Conservation (phyloP, 345 rosid genomes). For the Eucalyptus erythrocorys region DNA sequence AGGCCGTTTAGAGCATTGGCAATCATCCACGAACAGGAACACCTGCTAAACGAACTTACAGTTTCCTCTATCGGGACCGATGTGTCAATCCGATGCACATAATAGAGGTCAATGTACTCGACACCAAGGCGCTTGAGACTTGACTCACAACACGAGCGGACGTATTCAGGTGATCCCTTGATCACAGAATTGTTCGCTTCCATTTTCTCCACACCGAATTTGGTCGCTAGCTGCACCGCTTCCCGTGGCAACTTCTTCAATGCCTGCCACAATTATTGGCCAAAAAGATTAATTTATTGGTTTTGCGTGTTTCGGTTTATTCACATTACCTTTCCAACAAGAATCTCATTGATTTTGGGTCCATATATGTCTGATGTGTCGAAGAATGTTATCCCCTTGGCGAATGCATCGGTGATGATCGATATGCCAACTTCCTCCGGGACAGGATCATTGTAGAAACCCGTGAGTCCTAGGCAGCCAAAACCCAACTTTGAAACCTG, state of each 20-base stretch:
- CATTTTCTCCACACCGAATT: not conserved
- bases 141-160: not conserved
- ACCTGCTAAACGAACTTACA: not conserved
- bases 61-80: not conserved
- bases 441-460: not conserved
- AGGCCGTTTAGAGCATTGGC: not conserved
- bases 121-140: not conserved
- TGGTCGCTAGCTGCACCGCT: slow-evolving; percentile 11
- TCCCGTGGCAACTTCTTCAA: slow-evolving; percentile 15
- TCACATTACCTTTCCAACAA: not conserved
- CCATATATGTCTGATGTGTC: not conserved
- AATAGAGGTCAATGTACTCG: not conserved
- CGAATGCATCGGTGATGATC: not conserved
- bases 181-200: not conserved
- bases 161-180: not conserved
- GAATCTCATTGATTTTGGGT: not conserved
- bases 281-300: not conserved
- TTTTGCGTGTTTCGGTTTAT: too few species aligned
- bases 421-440: not conserved
- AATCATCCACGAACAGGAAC: not conserved
- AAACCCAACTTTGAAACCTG: slow-evolving; percentile 1
- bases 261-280: not conserved
- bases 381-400: slow-evolving; percentile 2
- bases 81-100: not conserved
- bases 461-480: not conserved